Base-by-base conservation (phyloP, 1,284 basidiomycete genomes). In the Phlebopus sp. region DNA sequence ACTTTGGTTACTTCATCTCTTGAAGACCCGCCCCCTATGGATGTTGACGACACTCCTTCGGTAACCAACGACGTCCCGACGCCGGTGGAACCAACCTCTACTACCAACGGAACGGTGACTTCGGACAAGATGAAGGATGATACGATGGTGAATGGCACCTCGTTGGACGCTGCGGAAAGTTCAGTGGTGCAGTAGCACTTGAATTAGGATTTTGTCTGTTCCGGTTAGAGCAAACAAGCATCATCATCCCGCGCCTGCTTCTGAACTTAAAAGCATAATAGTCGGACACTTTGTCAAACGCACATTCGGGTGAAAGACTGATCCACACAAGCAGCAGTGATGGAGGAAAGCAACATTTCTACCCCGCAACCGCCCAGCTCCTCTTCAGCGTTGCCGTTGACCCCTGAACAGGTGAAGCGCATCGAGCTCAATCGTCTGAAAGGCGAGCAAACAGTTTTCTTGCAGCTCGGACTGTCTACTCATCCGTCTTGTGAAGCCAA, bases 371-470 rank as follows among this genome's bases (percentile, higher is more conserved):
- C 27, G 9, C 14, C 36, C 7, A 19, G 46, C 18, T 37, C 42
- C 5, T n/a, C 51, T 30, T 51, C 37, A 6, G 15, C 29, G 7
- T 29, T 44, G 19, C 49, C 49, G 37, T 49, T 69, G 42, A 62
- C 58, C n/a, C 59, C 62, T 14, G 72, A 73, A 49, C 60, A 73
- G 46, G 54, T 65, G 15, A 70, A 66, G 46, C 58, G 58, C 17
- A 62, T 74, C 23, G 71, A 73, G 44, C 54, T 74, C 27, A 73
- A 75, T 49, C 71, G 82, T 46, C 61, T 84, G 32, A 78, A 73
- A 75, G 80, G 80, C 79, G 48, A 21, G 60, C 41, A 44, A 18
- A 30, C 27, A 31, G n/a, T 40, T 15, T 37, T 10, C 27, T 7
- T 9, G 9, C 10, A 14, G 34, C 15, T 39, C 27, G 11, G 34